Evolutionary conservation across 352 stramenopile genomes (phyloP).

Genomic region (Pseudoperonospora humuli): DNA sequence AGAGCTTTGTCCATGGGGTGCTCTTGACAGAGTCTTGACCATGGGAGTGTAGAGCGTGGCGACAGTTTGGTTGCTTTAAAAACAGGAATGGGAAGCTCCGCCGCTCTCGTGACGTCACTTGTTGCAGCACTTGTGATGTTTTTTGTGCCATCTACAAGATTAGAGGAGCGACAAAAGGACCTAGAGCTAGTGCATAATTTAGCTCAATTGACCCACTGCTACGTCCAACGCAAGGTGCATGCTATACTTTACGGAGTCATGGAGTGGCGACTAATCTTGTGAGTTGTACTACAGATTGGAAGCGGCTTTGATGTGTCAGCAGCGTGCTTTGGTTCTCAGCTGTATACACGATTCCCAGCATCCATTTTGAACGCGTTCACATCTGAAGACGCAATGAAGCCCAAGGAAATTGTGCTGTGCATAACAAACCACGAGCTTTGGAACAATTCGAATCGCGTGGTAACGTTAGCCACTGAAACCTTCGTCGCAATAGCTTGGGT

Average conservation of each 20-base stretch:
- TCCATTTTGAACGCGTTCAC: slow-evolving; percentile 50
- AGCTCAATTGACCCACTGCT: slow-evolving; percentile 91
- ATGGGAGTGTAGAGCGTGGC: slow-evolving; percentile 19
- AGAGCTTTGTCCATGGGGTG: background rate
- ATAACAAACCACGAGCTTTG: slow-evolving; percentile 37
- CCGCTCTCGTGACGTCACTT: slow-evolving; percentile 92
- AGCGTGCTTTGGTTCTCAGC: slow-evolving; percentile 90
- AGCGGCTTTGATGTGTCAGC: slow-evolving; percentile 95
- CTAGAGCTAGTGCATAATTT: slow-evolving; percentile 89
- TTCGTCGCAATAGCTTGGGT: background rate
- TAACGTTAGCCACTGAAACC: slow-evolving; percentile 7
- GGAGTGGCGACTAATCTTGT: background rate
- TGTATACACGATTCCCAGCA: slow-evolving; percentile 87
- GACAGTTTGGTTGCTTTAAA: slow-evolving; percentile 79
- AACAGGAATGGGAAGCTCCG: slow-evolving; percentile 94
- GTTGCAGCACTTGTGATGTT: slow-evolving; percentile 84
- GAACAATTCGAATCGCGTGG: slow-evolving; percentile 38
- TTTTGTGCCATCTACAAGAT: slow-evolving; percentile 49
- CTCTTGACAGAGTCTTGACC: background rate
- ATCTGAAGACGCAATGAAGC: slow-evolving; percentile 35
- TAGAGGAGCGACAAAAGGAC: slow-evolving; percentile 15
- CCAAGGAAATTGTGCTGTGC: slow-evolving; percentile 46
- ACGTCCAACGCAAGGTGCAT: slow-evolving; percentile 91
- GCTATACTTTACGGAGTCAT: background rate
- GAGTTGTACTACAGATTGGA: slow-evolving; percentile 63